Conservation (phyloP, 1,139 yeast genomes). For the Saccharomyces hybrid region DNA sequence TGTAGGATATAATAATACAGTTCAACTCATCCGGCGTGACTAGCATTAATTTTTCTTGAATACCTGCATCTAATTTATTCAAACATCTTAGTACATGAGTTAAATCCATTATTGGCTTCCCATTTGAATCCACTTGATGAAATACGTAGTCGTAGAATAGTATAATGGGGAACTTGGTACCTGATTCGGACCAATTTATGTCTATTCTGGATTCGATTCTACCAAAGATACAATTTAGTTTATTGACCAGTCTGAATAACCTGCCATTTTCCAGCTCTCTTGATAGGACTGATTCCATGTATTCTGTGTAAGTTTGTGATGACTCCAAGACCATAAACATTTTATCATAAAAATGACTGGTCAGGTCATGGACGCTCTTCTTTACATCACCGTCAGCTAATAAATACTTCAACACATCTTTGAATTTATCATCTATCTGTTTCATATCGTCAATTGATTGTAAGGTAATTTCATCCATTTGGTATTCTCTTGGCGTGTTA, state of each 20-base stretch:
- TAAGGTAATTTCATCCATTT: conserved; percentile 7
- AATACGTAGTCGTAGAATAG: conserved; percentile 81
- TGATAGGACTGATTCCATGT: conserved; percentile 56
- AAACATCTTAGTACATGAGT: conserved; percentile 72
- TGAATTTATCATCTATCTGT: conserved; percentile 33
- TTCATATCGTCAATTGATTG: conserved; percentile 20
- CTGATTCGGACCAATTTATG: conserved; percentile 64
- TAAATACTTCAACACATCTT: conserved; percentile 33
- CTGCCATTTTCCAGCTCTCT: conserved; percentile 86
- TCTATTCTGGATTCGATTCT: conserved; percentile 59
- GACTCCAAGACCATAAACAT: conserved; percentile 45
- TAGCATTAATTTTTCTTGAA: conserved; percentile 72
- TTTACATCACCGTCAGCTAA: conserved; percentile 18
- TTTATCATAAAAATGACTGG: conserved; percentile 21
- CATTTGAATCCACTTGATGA: conserved; percentile 70
- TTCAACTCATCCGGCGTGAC: conserved; percentile 78
- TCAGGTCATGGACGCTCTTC: conserved; percentile 28
- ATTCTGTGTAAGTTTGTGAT: conserved; percentile 53
- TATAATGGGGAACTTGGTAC: conserved; percentile 66
- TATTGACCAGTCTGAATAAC: conserved; percentile 70
- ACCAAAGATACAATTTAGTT: conserved; percentile 71
- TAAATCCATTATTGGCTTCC: conserved; percentile 72
- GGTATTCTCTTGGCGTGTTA: conserved; percentile 11
- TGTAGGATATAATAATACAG: conserved; percentile 73
- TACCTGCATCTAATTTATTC: conserved; percentile 89